Evolutionary conservation across 371 early-diverging fungal species (phyloP), one percentile per base, ranked within the genome.

Genomic region (Mortierella sp.): DNA sequence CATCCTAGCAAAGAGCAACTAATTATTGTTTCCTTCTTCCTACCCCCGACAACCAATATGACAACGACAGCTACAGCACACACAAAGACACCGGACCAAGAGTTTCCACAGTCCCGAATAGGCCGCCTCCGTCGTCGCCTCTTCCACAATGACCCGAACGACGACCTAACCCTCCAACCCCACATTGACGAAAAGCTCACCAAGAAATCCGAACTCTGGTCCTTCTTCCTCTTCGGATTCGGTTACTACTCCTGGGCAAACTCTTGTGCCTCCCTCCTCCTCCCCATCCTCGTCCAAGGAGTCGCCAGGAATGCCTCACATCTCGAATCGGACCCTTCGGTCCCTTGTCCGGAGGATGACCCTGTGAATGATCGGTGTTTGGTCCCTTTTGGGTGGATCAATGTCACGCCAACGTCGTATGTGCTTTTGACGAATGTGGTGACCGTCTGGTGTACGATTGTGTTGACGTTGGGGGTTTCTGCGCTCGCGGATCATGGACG

Each of bases 401-500:
- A 65, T 16, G 85, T 84, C 49, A 70, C 81, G 1, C 85, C 85
- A 10, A 84, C 85, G 4, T 84, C 85, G 0, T 84, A 81, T 75
- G 82, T 81, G 21, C 71, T 84, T 44, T 55, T 84, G 29, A 46
- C 75, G n/a, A 78, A 55, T 29, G 85, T 84, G 5, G 75, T 81
- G 21, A 58, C 71, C 12, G 78, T 77, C 35, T 74, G 77, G 74
- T 81, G 78, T 21, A 81, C 79, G 2, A 75, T 84, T 38, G 21
- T 73, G 8, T 44, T 78, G 51, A 72, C 81, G 0, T 32, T 84
- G 51, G 85, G 85, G 1, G 71, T 81, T 43, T 84, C 85, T 1
- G 85, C 85, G 4, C 38, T 78, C 0, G 85, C 85, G 3, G 85
- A 84, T 43, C 85, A 84, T 74, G 85, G 85, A 38, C 76, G 81